phyloP scores from a whole-genome alignment of 371 early-diverging fungal species.

The Cokeromyces recurvatus region DNA sequence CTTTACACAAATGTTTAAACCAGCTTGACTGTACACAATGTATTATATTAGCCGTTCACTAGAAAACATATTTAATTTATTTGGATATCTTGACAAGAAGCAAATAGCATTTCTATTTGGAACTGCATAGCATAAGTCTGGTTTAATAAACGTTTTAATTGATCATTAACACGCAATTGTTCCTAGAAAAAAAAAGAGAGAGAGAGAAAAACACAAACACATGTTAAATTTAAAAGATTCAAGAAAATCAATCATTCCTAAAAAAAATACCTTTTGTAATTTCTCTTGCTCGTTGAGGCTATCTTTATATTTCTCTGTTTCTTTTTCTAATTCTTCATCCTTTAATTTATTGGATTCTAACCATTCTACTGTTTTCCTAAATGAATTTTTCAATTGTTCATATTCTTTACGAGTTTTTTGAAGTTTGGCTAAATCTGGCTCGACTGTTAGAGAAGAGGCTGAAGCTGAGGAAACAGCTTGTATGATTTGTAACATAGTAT shows the following conservation, averaged over 20 bases:
- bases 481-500: constrained; percentile 28
- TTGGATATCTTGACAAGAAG: constrained; percentile 24
- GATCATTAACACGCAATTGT: constrained; percentile 24
- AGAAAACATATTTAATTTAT: no score
- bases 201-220: neutral
- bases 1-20: no score
- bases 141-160: constrained; percentile 29
- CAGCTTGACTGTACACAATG: no score
- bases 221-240: neutral
- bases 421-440: constrained; percentile 29
- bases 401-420: constrained; percentile 32
- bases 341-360: constrained; percentile 17
- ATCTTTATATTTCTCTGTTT: constrained; percentile 2
- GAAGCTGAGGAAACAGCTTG: constrained; percentile 29
- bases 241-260: neutral
- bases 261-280: constrained; percentile 11
- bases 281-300: constrained; percentile 12
- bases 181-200: constrained; percentile 12
- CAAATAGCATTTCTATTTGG: constrained; percentile 34
- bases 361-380: constrained; percentile 23
- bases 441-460: constrained; percentile 29
- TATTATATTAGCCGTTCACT: no score
- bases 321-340: neutral
- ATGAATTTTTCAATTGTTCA: constrained; percentile 18
- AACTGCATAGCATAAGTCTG: constrained; percentile 44